Evolutionary conservation across 495 filamentous ascomycete genomes (phyloP).

Genomic region (Talaromyces liani): DNA sequence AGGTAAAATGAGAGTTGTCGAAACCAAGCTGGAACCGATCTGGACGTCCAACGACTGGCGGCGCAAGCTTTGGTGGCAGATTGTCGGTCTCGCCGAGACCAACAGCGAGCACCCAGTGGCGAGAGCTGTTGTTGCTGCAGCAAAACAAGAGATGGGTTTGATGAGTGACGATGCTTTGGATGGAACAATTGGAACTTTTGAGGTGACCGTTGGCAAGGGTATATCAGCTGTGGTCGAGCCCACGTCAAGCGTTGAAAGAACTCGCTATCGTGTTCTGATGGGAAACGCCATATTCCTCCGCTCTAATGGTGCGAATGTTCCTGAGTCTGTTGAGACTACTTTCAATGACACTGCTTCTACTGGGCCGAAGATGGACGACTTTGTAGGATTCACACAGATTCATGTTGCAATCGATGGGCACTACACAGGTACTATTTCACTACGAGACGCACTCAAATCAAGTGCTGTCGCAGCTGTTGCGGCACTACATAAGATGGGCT

Average conservation of each 20-base stretch:
- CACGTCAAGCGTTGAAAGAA: slow-evolving; percentile 51
- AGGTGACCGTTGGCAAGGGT: slow-evolving; percentile 72
- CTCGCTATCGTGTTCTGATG: slow-evolving; percentile 69
- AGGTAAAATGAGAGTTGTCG: slow-evolving; percentile 87
- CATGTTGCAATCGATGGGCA: slow-evolving; percentile 77
- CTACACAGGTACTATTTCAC: slow-evolving; percentile 73
- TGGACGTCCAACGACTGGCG: slow-evolving; percentile 67
- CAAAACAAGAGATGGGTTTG: slow-evolving; percentile 66
- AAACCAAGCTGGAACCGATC: slow-evolving; percentile 51
- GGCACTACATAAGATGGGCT: slow-evolving; percentile 76
- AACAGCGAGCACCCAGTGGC: slow-evolving; percentile 94
- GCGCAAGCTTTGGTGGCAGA: slow-evolving; percentile 81
- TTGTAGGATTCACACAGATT: slow-evolving; percentile 74
- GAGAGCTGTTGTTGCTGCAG: slow-evolving; percentile 67
- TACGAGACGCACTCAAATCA: slow-evolving; percentile 85
- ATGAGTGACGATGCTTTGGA: slow-evolving; percentile 67
- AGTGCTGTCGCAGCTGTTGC: slow-evolving; percentile 74
- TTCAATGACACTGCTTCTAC: slow-evolving; percentile 13
- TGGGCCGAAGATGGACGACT: slow-evolving; percentile 20
- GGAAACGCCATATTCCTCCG: slow-evolving; percentile 74
- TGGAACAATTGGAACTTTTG: slow-evolving; percentile 77
- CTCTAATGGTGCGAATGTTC: slow-evolving; percentile 59
- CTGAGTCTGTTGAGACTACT: slow-evolving; percentile 49
- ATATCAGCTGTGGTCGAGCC: slow-evolving; percentile 79
- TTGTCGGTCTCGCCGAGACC: slow-evolving; percentile 89